phyloP scores from a whole-genome alignment of 495 filamentous ascomycete genomes.

The Aspergillus nidulans region DNA sequence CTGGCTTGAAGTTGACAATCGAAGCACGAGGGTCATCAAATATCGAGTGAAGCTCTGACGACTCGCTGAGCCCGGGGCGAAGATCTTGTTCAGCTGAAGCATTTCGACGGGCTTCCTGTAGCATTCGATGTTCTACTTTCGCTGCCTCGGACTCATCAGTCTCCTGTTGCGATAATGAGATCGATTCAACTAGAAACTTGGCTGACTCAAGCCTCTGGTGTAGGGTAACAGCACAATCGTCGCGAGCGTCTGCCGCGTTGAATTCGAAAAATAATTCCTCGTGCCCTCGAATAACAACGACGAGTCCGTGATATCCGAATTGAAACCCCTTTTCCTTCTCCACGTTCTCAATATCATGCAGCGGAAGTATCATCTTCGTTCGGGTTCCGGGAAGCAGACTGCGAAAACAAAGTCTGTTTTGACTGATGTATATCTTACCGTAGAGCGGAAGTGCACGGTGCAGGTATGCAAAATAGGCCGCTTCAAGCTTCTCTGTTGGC shows the following conservation, averaged over 20 bases:
- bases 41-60: constrained; percentile 56
- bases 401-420: constrained; percentile 88
- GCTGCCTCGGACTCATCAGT: constrained; percentile 70
- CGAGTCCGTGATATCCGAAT: constrained; percentile 86
- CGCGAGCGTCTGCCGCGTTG: constrained; percentile 64
- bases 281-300: constrained; percentile 86
- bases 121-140: constrained; percentile 72
- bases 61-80: constrained; percentile 33
- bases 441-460: constrained; percentile 88
- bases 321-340: constrained; percentile 94
- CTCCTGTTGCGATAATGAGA: constrained; percentile 63
- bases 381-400: constrained; percentile 85
- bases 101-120: constrained; percentile 71
- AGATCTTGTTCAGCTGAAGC: constrained; percentile 55
- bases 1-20: constrained; percentile 91
- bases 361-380: constrained; percentile 87
- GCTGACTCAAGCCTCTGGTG: constrained; percentile 69
- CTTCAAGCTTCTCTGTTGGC: constrained; percentile 76
- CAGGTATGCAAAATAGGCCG: constrained; percentile 84
- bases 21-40: constrained; percentile 93
- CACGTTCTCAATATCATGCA: constrained; percentile 90
- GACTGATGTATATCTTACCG: constrained; percentile 93
- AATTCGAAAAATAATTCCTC: constrained; percentile 99
- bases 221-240: constrained; percentile 84
- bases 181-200: constrained; percentile 67